A percentile compares a stretch with the other conserved stretches of the same genome.
Conservation (phyloP, 164 flowering plant genomes). For the Chloranthus sessilifolius region DNA sequence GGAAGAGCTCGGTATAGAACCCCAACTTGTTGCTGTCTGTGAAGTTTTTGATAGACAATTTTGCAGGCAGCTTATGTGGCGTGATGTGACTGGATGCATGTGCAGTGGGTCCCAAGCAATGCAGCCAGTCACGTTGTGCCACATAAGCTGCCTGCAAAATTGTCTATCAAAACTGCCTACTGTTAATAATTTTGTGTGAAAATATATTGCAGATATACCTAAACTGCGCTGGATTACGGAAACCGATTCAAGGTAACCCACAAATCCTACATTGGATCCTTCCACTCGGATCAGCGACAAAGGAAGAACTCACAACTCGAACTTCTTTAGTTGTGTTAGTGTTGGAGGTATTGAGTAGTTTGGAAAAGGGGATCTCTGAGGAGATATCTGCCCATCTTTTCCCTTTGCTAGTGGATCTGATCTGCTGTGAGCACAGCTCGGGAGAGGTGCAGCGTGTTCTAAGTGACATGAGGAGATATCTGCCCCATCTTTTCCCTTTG, state of each 20-base stretch:
- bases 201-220: conserved; percentile 64
- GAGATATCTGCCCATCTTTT: conserved; percentile 48
- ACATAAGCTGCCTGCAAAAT: no score
- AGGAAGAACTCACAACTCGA: conserved; percentile 86
- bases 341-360: conserved; percentile 42
- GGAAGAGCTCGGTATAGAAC: conserved; percentile 52
- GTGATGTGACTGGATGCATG: no score
- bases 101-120: no score
- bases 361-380: conserved; percentile 49
- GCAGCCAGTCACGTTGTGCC: no score
- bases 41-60: no score
- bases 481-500: conserved; percentile 61
- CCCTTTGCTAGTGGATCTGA: conserved; percentile 75
- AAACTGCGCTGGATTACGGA: conserved; percentile 38
- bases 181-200: no score
- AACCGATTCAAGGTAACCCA: conserved; percentile 21
- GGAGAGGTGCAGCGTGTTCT: conserved; percentile 64
- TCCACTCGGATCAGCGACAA: conserved; percentile 73
- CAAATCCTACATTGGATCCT: conserved; percentile 47
- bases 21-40: conserved; percentile 54
- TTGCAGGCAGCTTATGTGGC: no score
- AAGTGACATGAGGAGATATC: conserved; percentile 50
- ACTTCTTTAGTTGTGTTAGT: conserved; percentile 60
- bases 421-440: conserved; percentile 87
- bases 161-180: no score